Conservation (phyloP, 768 basidiomycete species). For the Russula olivacea region DNA sequence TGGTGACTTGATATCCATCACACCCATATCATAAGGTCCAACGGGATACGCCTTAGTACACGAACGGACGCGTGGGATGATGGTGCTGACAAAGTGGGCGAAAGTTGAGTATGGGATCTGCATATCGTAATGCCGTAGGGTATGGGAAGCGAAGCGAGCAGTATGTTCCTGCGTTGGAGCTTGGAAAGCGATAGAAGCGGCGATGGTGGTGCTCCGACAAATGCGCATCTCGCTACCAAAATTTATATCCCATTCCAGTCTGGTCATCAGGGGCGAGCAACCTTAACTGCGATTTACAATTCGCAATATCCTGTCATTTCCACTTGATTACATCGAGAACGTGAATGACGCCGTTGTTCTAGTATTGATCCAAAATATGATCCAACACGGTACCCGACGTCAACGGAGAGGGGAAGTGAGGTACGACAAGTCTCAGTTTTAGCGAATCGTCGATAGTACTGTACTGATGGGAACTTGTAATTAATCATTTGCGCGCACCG, state of each 20-base stretch:
- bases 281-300: constrained; percentile 58
- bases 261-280: too few species aligned
- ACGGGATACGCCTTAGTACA: constrained; percentile 38
- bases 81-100: constrained; percentile 38
- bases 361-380: constrained; percentile 72
- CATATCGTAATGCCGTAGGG: constrained; percentile 47
- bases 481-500: background rate
- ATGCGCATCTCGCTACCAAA: constrained; percentile 85
- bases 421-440: constrained; percentile 56
- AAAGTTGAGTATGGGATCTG: constrained; percentile 67
- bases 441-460: constrained; percentile 53
- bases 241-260: too few species aligned
- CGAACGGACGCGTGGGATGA: constrained; percentile 53
- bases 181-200: constrained; percentile 27
- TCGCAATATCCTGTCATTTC: constrained; percentile 78
- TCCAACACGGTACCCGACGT: constrained; percentile 75
- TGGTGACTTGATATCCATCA: constrained; percentile 49
- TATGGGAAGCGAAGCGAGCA: constrained; percentile 52
- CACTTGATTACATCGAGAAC: constrained; percentile 77
- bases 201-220: constrained; percentile 59
- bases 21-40: constrained; percentile 27
- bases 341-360: constrained; percentile 78
- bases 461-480: constrained; percentile 35
- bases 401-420: constrained; percentile 69
- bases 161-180: background rate